Conservation (phyloP, 169 alveolate genomes). For the Plasmodium vivax region DNA sequence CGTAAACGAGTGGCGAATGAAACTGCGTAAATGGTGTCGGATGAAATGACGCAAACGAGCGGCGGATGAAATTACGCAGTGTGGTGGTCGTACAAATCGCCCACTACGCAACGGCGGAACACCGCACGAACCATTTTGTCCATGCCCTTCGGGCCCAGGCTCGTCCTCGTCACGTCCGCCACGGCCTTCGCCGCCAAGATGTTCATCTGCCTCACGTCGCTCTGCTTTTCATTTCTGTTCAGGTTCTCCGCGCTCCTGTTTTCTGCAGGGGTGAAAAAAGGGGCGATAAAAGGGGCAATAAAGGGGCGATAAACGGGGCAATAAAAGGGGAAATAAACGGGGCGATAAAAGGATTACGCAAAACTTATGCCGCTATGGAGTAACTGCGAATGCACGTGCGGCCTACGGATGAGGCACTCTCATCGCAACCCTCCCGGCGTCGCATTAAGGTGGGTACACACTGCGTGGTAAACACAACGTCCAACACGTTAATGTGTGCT, state of each 20-base stretch:
- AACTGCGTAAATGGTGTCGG: neutral
- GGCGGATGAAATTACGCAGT: neutral
- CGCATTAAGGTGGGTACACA: neutral
- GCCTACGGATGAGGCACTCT: neutral
- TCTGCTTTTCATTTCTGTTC: conserved; percentile 83
- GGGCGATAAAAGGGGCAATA: conserved; percentile 3
- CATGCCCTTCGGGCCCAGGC: conserved; percentile 99
- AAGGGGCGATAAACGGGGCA: neutral
- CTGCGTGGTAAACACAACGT: neutral
- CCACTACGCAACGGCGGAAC: neutral
- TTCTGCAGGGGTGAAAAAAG: conserved; percentile 56
- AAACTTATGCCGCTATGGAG: neutral
- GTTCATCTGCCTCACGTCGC: conserved; percentile 88
- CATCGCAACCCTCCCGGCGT: neutral
- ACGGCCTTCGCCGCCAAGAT: conserved; percentile 94
- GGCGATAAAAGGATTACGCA: neutral
- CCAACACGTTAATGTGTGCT: neutral
- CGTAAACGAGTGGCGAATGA: neutral
- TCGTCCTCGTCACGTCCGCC: conserved; percentile 97
- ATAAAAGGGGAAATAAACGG: conserved; percentile 5
- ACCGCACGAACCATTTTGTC: conserved; percentile 95
- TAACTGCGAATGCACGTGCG: neutral
- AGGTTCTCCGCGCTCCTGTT: conserved; percentile 73
- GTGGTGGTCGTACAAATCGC: neutral
- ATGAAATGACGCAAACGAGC: too few relatives aligned